Base-by-base conservation (phyloP, 1,139 yeast genomes). In the Sugiyamaella neomexicana region DNA sequence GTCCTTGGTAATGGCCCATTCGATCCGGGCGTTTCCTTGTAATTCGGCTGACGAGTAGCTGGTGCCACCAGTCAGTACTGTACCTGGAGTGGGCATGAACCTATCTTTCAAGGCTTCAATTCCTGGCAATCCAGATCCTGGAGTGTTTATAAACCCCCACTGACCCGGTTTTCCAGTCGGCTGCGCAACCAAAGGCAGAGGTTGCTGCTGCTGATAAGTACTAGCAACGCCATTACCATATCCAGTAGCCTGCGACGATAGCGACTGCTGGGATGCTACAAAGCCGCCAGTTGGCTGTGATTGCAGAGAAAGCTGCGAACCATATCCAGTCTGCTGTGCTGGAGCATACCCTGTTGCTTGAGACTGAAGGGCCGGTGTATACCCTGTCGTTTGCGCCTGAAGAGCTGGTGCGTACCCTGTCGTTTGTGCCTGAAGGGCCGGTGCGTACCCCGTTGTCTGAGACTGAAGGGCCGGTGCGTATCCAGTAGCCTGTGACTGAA, bases 1-100 rank as follows among this genome's bases (percentile, higher is more conserved):
- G 64, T 89, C 93, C 63, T 85, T 84, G 47, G 95, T 80, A 66
- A 91, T 84, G 29, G 93, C 84, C 91, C 93, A 81, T 81, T 72
- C 74, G 13, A 73, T 69, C 39, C 67, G 63, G 20, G 72, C 70
- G 53, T 65, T 66, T 7, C 70, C 71, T 54, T 69, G 67, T 29
- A 68, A 60, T 39, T 64, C 66, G 5, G 66, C 48, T 17, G 69
- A 58, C 15, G 68, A 54, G 29, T 68, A 68, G 51, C 61, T 68
- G 62, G 60, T 55, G 9, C 70, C 64, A 51, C 70, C 68, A 4
- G 74, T 66, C 2, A 82, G 81, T 29, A 83, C 85, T 38, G 67
- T 65, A 54, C 72, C 69, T 0, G 97, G 96, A 55, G 72, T 69
- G 0, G 97, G 96, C 76, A 89, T 82, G 68, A 87, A 85, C 61